Conservation (phyloP, 768 basidiomycete genomes). For the Auriscalpium vulgare region DNA sequence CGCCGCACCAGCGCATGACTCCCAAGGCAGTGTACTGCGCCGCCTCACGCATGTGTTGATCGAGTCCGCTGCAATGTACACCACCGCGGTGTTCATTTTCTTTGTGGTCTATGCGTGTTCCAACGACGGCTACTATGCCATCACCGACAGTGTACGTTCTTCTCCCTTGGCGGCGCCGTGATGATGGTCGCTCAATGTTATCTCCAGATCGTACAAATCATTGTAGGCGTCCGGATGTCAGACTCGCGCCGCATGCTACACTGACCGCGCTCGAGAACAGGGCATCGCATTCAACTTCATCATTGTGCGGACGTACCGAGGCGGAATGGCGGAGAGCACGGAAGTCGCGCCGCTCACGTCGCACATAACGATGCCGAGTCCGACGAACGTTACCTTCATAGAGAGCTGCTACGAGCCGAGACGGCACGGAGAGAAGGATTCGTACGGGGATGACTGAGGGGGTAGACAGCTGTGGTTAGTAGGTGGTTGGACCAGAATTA, state of each 20-base stretch:
- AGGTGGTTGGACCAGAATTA: no score
- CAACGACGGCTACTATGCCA: conserved; percentile 20
- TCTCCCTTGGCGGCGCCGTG: no score
- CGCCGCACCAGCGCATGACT: not conserved
- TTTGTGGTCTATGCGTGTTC: conserved; percentile 16
- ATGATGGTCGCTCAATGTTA: not conserved
- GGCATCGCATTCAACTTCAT: conserved; percentile 25
- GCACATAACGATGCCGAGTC: not conserved
- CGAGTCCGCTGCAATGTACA: conserved; percentile 25
- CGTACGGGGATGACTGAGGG: no score
- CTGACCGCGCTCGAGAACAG: not conserved
- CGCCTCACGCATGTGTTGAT: conserved; percentile 22
- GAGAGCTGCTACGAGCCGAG: no score
- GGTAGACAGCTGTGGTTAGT: no score
- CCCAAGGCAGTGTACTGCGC: not conserved
- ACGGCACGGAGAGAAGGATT: no score
- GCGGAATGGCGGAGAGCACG: conserved; percentile 5
- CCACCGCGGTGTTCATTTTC: conserved; percentile 13
- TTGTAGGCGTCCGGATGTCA: conserved; percentile 6
- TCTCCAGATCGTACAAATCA: not conserved
- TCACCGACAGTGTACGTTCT: conserved; percentile 18
- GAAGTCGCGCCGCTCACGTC: not conserved
- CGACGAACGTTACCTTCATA: no score
- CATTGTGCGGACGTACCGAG: conserved; percentile 18
- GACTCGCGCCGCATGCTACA: not conserved